A percentile compares a stretch with the other conserved stretches of the same genome.
Conservation (phyloP, 179 eudicot species). For the Beta lomatogona region DNA sequence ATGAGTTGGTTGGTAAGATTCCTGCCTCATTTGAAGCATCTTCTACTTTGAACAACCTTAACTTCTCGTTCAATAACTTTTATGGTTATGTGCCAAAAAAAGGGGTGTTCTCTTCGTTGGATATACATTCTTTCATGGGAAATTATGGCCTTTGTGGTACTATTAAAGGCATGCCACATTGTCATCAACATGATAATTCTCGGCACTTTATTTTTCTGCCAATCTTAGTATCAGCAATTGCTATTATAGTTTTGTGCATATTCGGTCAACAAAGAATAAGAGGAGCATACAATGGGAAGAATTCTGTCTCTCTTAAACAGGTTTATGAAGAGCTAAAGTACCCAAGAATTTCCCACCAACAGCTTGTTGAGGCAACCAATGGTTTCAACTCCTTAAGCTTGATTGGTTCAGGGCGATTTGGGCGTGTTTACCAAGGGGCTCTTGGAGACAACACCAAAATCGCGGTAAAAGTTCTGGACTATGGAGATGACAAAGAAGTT, state of each 20-base stretch:
- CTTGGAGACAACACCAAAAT: conserved; percentile 59
- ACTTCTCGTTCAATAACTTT: conserved; percentile 63
- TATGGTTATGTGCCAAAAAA: conserved; percentile 44
- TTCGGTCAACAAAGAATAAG: conserved; percentile 37
- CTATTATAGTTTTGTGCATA: conserved; percentile 37
- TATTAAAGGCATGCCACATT: conserved; percentile 49
- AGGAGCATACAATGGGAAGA: conserved; percentile 22
- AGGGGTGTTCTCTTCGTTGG: conserved; percentile 49
- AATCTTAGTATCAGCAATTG: conserved; percentile 39
- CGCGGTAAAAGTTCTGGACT: conserved; percentile 63
- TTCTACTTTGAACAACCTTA: conserved; percentile 43
- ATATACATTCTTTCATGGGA: conserved; percentile 50
- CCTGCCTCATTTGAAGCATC: conserved; percentile 56
- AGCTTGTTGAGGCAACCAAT: conserved; percentile 69
- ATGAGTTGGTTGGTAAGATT: conserved; percentile 48
- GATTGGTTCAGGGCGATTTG: conserved; percentile 67
- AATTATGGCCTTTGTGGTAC: conserved; percentile 62
- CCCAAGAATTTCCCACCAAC: conserved; percentile 52
- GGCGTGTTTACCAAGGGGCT: conserved; percentile 65
- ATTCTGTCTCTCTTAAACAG: conserved; percentile 34
- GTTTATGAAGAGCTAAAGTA: conserved; percentile 42
- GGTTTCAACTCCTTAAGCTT: conserved; percentile 55
- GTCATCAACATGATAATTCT: conserved; percentile 29
- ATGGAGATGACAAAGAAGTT: conserved; percentile 32
- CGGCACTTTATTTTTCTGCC: conserved; percentile 29